Conservation (phyloP, 805 yeast species). For the Ogataea pignaliae region DNA sequence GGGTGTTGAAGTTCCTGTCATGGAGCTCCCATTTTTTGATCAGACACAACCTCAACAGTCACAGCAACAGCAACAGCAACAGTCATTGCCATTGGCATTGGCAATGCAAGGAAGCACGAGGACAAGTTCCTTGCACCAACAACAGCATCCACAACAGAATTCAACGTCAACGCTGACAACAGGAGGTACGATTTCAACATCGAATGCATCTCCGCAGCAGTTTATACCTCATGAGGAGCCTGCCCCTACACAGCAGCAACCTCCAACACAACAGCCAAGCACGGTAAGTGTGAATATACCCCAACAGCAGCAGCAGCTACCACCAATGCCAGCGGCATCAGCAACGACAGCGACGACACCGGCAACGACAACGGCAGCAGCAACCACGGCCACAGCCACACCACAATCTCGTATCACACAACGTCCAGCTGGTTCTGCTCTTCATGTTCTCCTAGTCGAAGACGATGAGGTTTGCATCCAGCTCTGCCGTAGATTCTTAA, state of each 20-base stretch:
- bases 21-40: conserved; percentile 45
- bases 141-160: background rate
- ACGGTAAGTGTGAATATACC: conserved; percentile 1
- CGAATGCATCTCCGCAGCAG: conserved; percentile 2
- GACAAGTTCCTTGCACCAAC: background rate
- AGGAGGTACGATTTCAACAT: conserved; percentile 1
- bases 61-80: background rate
- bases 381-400: conserved; percentile 5
- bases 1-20: conserved; percentile 65
- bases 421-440: conserved; percentile 34
- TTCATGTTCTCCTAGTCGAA: conserved; percentile 73
- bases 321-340: conserved; percentile 9
- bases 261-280: conserved; percentile 3
- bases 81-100: background rate
- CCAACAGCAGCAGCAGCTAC: conserved; percentile 12
- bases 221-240: conserved; percentile 1
- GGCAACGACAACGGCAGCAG: background rate
- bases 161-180: conserved; percentile 1
- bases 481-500: conserved; percentile 74
- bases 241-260: background rate
- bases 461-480: conserved; percentile 82
- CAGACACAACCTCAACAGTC: conserved; percentile 1
- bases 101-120: background rate
- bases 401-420: conserved; percentile 11
- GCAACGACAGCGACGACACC: conserved; percentile 1